Evolutionary conservation across 2,329 filamentous ascomycete genomes (phyloP).

Genomic region (Sclerotinia minor): DNA sequence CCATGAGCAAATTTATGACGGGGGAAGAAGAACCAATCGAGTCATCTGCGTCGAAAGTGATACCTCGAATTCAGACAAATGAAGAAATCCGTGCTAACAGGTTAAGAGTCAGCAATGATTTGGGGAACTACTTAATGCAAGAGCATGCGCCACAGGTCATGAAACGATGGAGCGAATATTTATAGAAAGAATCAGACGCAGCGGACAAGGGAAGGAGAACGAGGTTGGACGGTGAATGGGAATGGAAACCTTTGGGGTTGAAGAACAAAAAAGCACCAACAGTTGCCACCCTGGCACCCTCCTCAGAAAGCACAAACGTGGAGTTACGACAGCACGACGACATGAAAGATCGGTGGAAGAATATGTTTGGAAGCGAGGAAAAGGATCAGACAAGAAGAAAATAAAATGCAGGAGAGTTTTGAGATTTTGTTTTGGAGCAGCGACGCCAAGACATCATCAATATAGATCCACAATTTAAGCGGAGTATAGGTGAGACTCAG

Average conservation of each 20-base stretch:
- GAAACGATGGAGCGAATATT: not conserved
- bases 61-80: not conserved
- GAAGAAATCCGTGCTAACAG: not conserved
- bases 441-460: constrained; percentile 6
- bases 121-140: not conserved
- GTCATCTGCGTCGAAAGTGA: too few relatives aligned
- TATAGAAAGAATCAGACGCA: not conserved
- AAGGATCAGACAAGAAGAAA: not conserved
- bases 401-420: not conserved
- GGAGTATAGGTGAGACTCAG: not conserved
- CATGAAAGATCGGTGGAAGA: not conserved
- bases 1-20: too few relatives aligned
- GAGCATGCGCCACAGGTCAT: not conserved
- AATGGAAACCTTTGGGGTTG: not conserved
- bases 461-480: not conserved
- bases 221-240: not conserved
- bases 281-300: not conserved
- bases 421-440: not conserved
- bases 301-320: not conserved
- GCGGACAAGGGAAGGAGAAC: not conserved
- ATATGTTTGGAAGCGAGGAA: not conserved
- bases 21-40: too few relatives aligned
- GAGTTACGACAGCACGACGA: not conserved
- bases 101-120: not conserved
- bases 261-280: not conserved